Evolutionary conservation across 441 rosid genomes (phyloP).

Genomic region (Populus tomentosa): DNA sequence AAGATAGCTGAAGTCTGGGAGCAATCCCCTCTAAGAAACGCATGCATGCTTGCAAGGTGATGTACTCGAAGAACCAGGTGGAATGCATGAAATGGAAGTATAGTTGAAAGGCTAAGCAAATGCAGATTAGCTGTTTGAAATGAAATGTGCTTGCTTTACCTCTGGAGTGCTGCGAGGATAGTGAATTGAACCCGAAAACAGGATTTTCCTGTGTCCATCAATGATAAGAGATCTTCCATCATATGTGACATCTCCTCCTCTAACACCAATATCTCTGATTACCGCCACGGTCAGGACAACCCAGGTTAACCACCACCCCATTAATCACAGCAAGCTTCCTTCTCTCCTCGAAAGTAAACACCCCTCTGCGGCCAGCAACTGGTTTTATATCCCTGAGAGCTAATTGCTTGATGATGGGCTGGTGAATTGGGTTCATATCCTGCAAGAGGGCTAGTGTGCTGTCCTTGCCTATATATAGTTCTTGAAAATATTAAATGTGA

Average conservation of each 20-base stretch:
- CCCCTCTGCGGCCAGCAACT: not conserved
- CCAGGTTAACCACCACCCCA: conserved; percentile 4
- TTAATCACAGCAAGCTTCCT: not conserved
- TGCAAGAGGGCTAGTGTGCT: not conserved
- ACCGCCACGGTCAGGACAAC: conserved; percentile 3
- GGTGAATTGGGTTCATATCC: not conserved
- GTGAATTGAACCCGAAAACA: conserved; percentile 80
- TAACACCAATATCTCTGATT: not conserved
- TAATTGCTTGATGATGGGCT: not conserved
- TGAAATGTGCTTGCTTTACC: conserved; percentile 22
- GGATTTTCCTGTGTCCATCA: conserved; percentile 56
- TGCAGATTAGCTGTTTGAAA: not conserved
- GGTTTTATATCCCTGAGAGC: not conserved
- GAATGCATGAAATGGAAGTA: not conserved
- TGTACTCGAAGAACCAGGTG: not conserved
- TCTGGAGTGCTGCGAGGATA: conserved; percentile 87
- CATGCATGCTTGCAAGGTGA: not conserved
- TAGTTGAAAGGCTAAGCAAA: not conserved
- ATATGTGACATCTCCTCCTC: conserved; percentile 52
- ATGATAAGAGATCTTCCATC: conserved; percentile 74
- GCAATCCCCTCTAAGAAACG: not conserved
- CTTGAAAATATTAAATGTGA: not conserved
- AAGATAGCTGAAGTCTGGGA: not conserved
- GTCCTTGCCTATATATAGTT: not conserved
- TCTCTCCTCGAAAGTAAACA: not conserved